Evolutionary conservation across 306 rosid genomes (phyloP), one percentile per base, ranked within the genome.

Genomic region (Trichosanthes truncata): DNA sequence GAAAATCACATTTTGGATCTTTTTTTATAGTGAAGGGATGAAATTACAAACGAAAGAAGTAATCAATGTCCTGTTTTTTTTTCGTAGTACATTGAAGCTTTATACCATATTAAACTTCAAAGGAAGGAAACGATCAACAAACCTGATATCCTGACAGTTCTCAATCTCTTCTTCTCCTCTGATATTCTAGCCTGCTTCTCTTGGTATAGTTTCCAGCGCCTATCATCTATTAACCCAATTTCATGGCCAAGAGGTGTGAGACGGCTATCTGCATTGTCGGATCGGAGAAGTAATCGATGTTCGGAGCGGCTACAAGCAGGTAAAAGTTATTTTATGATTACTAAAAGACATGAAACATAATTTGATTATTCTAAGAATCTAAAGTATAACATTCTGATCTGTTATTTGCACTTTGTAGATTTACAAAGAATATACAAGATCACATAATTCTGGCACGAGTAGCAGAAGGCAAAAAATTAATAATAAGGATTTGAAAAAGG

Each of bases 181-280:
- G 84, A 89, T 75, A 95, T 92, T 26, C 78, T 88, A 84, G 87
- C 86, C 81, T 95, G 98, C 85, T 95, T 95, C 81, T 90, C 97
- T 87, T 85, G 91, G 87, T 91, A 92, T 59, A 95, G 88, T 80
- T 86, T 91, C 98, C 98, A 95, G 82, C 93, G 91, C 78, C 97
- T 90, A 78, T 95, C 97, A 85, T 91, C 91, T 84, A 95, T 95
- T 80, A 95, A 86, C 78, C 98, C 98, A 87, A 95, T 85, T 85
- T 92, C 97, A 81, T 59, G 93, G 13, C 95, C 97, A 90, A 95
- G 85, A 68, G 97, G 97, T 43, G 97, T 92, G 78, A 92, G 97
- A 63, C 97, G 98, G 81, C 96, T 92, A 84, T 95, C 98, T 43
- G 98, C 98, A 80, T 95, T 95, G 83, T 95, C 98, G 9, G 96